Evolutionary conservation across 306 rosid genomes (phyloP).

Genomic region (Cucurbita ficifolia): DNA sequence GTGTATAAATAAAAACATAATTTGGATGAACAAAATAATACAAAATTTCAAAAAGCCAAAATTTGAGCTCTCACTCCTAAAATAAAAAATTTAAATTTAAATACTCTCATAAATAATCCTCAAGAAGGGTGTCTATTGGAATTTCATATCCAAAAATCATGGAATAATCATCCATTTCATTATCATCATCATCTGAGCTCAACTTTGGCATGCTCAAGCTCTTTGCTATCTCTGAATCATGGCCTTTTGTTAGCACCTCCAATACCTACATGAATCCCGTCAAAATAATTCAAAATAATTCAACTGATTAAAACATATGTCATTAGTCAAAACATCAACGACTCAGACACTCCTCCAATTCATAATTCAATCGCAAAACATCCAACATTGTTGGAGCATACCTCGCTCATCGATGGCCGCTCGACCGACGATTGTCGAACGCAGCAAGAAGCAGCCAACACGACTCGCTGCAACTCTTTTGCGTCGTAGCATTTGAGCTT

Average conservation of each 20-base stretch:
- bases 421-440: slow-evolving; percentile 54
- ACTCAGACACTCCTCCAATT: not conserved
- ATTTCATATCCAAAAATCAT: slow-evolving; percentile 68
- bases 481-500: slow-evolving; percentile 52
- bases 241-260: slow-evolving; percentile 47
- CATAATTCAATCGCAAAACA: not conserved
- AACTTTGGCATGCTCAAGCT: slow-evolving; percentile 66
- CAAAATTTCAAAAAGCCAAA: not conserved
- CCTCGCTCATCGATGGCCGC: slow-evolving; percentile 87
- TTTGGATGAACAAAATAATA: not conserved
- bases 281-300: not conserved
- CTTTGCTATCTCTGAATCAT: slow-evolving; percentile 38
- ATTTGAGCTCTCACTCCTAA: not conserved
- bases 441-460: slow-evolving; percentile 73
- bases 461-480: slow-evolving; percentile 42
- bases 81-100: not conserved
- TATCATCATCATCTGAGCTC: slow-evolving; percentile 20
- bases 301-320: too few relatives aligned
- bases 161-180: slow-evolving; percentile 78
- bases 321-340: too few relatives aligned
- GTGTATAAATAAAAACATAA: not conserved
- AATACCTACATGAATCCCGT: slow-evolving; percentile 33
- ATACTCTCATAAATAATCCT: slow-evolving; percentile 36
- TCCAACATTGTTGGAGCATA: slow-evolving; percentile 2
- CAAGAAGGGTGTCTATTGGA: slow-evolving; percentile 39